phyloP scores from a whole-genome alignment of 805 yeast species.

The Nakazawaea peltata region DNA sequence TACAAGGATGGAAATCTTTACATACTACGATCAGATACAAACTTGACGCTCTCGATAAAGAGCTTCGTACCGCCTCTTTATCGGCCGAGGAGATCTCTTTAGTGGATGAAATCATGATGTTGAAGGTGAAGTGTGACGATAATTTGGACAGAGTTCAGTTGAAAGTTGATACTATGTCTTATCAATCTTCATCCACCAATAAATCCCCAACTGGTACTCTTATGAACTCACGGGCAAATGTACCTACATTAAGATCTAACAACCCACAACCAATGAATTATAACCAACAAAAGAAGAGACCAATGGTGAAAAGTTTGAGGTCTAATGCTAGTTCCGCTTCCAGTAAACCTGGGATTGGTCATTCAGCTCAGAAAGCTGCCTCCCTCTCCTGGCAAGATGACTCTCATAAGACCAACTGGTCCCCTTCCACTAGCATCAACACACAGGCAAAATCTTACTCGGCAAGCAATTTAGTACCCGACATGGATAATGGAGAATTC shows the following conservation, averaged over 20 bases:
- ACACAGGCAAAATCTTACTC: constrained; percentile 18
- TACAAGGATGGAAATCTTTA: constrained; percentile 69
- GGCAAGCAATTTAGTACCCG: constrained; percentile 16
- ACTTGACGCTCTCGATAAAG: constrained; percentile 44
- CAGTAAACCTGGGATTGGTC: constrained; percentile 9
- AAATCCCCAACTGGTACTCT: constrained; percentile 5
- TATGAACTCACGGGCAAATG: constrained; percentile 11
- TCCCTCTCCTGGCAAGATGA: constrained; percentile 17
- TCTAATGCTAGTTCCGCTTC: constrained; percentile 1
- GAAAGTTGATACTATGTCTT: constrained; percentile 8
- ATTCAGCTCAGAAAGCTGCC: constrained; percentile 26
- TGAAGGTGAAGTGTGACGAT: constrained; percentile 25
- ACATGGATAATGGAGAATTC: constrained; percentile 6
- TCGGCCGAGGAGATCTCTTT: constrained; percentile 38
- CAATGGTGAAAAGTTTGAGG: constrained; percentile 6
- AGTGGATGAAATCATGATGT: constrained; percentile 28
- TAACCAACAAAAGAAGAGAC: constrained; percentile 13
- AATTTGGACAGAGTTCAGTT: constrained; percentile 30
- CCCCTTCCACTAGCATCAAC: constrained; percentile 24
- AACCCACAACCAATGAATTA: constrained; percentile 21
- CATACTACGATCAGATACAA: constrained; percentile 53
- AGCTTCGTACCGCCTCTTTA: constrained; percentile 22
- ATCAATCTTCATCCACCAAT: not conserved
- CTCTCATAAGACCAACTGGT: constrained; percentile 19
- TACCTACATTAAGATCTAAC: constrained; percentile 21